Conservation (phyloP, 75 land plant species). For the Pinus taeda region DNA sequence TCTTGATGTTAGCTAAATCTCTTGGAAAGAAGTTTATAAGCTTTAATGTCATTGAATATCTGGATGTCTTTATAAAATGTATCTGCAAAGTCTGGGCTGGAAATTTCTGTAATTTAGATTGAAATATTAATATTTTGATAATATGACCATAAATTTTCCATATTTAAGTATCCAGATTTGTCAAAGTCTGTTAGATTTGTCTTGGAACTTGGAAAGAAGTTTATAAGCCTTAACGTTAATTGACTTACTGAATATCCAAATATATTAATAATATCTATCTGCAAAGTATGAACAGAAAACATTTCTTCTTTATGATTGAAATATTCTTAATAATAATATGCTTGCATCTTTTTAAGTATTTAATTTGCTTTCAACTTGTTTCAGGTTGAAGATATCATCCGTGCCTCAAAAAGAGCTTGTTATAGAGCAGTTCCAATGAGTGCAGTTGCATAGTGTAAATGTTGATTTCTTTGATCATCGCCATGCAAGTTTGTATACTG, state of each 20-base stretch:
- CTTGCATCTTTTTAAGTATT: conserved; percentile 6
- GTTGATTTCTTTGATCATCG: too few species aligned
- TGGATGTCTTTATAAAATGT: too few species aligned
- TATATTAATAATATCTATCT: neutral
- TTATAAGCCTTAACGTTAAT: neutral
- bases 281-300: neutral
- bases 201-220: neutral
- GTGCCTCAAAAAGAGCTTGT: conserved; percentile 88
- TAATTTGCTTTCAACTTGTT: conserved; percentile 7
- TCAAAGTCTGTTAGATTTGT: neutral
- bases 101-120: too few species aligned
- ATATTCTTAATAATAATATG: neutral
- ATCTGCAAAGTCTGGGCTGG: too few species aligned
- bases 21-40: neutral
- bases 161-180: neutral
- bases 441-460: too few species aligned
- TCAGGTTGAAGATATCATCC: conserved; percentile 86
- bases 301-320: neutral
- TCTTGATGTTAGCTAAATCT: neutral
- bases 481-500: too few species aligned
- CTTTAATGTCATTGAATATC: too few species aligned
- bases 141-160: too few species aligned
- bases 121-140: too few species aligned
- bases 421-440: conserved; percentile 28
- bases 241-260: neutral